Conservation (phyloP, 768 basidiomycete genomes). For the Boletus patriciae region DNA sequence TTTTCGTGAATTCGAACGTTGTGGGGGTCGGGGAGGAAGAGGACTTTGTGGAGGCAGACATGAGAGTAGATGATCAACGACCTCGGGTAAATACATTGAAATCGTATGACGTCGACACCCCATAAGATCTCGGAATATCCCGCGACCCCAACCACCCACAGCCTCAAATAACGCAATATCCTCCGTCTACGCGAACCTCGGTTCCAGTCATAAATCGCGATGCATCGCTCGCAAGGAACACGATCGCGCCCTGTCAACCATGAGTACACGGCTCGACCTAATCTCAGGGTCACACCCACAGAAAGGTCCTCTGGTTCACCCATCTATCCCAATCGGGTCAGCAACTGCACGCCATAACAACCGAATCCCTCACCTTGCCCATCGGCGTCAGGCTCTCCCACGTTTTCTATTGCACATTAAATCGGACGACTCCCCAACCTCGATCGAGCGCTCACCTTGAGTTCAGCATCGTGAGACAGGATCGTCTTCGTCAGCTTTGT, state of each 20-base stretch:
- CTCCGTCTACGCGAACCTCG: slow-evolving; percentile 85
- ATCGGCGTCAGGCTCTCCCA: slow-evolving; percentile 87
- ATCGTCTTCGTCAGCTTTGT: slow-evolving; percentile 87
- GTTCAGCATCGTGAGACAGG: slow-evolving; percentile 67
- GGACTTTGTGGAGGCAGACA: slow-evolving; percentile 19
- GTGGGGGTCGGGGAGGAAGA: slow-evolving; percentile 9
- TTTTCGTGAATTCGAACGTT: slow-evolving; percentile 79
- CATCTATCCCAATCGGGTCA: slow-evolving; percentile 50
- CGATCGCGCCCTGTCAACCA: slow-evolving; percentile 68
- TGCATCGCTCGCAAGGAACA: slow-evolving; percentile 89
- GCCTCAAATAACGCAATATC: slow-evolving; percentile 68
- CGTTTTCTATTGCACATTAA: slow-evolving; percentile 51
- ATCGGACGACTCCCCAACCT: background rate
- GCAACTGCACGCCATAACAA: slow-evolving; percentile 12
- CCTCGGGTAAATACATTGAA: background rate
- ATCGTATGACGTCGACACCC: slow-evolving; percentile 30
- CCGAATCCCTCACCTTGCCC: slow-evolving; percentile 60
- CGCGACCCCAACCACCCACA: background rate
- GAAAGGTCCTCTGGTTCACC: slow-evolving; percentile 92
- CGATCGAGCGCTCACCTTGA: slow-evolving; percentile 54
- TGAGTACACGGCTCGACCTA: background rate
- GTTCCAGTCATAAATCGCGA: slow-evolving; percentile 88
- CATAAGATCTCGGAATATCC: slow-evolving; percentile 13
- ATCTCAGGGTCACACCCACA: slow-evolving; percentile 39
- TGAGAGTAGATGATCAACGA: slow-evolving; percentile 4